Evolutionary conservation across 1,284 basidiomycete species (phyloP).

Genomic region (Papiliotrema flavescens): DNA sequence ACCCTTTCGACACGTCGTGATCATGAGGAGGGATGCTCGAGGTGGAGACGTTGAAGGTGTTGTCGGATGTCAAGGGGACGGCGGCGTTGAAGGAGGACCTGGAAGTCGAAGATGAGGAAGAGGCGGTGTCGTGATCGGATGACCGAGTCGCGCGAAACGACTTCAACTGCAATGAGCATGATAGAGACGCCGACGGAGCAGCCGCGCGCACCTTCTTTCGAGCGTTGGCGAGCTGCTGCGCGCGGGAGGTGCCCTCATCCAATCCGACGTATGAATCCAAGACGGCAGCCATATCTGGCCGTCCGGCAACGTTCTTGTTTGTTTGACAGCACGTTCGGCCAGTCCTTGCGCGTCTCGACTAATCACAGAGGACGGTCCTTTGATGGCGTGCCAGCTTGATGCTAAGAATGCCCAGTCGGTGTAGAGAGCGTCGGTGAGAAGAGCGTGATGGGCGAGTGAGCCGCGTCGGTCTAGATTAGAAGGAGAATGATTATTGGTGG

Average conservation of each 20-base stretch:
- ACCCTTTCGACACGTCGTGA: neutral
- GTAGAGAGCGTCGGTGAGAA: neutral
- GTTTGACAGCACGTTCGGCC: neutral
- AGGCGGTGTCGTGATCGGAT: slow-evolving; percentile 4
- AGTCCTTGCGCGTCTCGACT: neutral
- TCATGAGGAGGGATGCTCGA: slow-evolving; percentile 11
- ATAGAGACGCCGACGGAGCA: neutral
- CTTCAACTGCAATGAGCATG: slow-evolving; percentile 24
- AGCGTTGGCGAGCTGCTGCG: slow-evolving; percentile 34
- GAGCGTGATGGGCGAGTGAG: neutral
- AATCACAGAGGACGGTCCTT: no score
- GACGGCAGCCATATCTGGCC: neutral
- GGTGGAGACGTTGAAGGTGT: slow-evolving; percentile 12
- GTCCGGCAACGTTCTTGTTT: no score
- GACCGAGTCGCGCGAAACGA: slow-evolving; percentile 38
- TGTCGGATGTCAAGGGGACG: slow-evolving; percentile 20
- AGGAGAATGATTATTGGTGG: neutral
- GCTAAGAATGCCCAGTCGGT: neutral
- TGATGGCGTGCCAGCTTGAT: neutral
- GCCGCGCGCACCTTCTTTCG: slow-evolving; percentile 33
- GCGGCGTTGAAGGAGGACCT: slow-evolving; percentile 12
- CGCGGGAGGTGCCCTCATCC: slow-evolving; percentile 18
- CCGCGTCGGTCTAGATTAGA: neutral
- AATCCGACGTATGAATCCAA: neutral
- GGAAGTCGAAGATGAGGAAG: slow-evolving; percentile 6